Evolutionary conservation across 345 rosid genomes (phyloP).

Genomic region (Camelina laxa): DNA sequence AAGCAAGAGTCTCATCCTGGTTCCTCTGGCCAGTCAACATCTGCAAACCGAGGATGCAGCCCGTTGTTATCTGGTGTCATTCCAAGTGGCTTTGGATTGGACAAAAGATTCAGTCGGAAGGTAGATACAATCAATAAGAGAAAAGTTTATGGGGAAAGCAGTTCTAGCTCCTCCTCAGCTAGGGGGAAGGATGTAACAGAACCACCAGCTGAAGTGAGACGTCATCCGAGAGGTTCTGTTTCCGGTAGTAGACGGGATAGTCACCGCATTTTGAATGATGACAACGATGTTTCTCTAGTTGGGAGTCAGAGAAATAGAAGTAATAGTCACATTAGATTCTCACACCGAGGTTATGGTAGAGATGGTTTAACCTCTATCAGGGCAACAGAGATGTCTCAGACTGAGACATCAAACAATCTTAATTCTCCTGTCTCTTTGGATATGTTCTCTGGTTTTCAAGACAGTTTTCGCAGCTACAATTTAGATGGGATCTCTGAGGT

Average conservation of each 20-base stretch:
- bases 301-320: constrained; percentile 59
- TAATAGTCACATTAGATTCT: constrained; percentile 48
- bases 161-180: constrained; percentile 70
- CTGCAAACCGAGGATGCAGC: constrained; percentile 52
- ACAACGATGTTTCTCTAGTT: constrained; percentile 48
- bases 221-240: constrained; percentile 52
- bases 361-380: constrained; percentile 43
- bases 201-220: constrained; percentile 51
- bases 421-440: constrained; percentile 57
- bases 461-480: constrained; percentile 61
- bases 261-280: constrained; percentile 52
- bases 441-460: constrained; percentile 60
- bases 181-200: constrained; percentile 64
- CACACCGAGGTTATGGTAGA: constrained; percentile 52
- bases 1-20: constrained; percentile 53
- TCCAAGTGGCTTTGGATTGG: constrained; percentile 56
- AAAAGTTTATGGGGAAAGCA: constrained; percentile 66
- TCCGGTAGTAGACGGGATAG: constrained; percentile 66
- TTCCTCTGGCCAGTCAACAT: constrained; percentile 50
- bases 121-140: constrained; percentile 55
- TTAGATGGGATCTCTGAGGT: constrained; percentile 96
- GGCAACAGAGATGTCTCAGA: constrained; percentile 50
- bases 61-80: constrained; percentile 55
- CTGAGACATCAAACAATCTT: constrained; percentile 51
- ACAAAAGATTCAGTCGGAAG: constrained; percentile 52